Evolutionary conservation across 257 asterid genomes (phyloP).

Genomic region (Solanum clarkiae): DNA sequence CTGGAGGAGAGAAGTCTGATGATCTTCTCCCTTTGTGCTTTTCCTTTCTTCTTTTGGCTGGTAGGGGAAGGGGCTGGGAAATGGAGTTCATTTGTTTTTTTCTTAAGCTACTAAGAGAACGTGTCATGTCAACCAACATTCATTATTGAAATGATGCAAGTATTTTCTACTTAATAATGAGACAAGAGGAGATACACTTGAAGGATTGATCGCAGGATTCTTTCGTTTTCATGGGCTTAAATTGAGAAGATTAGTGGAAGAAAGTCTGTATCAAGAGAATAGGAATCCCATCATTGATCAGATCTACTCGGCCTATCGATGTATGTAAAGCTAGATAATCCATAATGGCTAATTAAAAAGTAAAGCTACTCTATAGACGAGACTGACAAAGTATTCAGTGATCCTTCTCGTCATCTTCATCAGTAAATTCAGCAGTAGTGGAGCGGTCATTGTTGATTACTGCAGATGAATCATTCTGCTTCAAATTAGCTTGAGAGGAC

Average conservation of each 20-base stretch:
- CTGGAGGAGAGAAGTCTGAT: background rate
- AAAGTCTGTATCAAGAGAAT: background rate
- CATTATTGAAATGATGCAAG: background rate
- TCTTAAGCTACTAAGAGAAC: background rate
- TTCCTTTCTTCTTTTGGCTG: background rate
- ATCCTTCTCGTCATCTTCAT: background rate
- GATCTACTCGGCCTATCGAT: background rate
- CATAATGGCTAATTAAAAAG: background rate
- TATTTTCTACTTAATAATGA: background rate
- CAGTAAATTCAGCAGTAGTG: background rate
- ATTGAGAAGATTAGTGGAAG: background rate
- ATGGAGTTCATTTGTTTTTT: background rate
- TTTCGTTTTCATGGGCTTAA: background rate
- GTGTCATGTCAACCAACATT: background rate
- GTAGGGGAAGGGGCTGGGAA: background rate
- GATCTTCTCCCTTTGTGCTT: background rate
- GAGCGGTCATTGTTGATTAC: conserved; percentile 3
- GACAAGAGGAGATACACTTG: background rate
- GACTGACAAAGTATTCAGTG: background rate
- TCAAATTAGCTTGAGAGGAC: background rate
- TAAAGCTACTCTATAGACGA: background rate
- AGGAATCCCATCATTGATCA: background rate
- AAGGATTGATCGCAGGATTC: background rate
- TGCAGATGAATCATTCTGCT: background rate
- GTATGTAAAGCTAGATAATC: background rate